phyloP scores from a whole-genome alignment of 345 rosid species.

The Eucalyptus viminalis region DNA sequence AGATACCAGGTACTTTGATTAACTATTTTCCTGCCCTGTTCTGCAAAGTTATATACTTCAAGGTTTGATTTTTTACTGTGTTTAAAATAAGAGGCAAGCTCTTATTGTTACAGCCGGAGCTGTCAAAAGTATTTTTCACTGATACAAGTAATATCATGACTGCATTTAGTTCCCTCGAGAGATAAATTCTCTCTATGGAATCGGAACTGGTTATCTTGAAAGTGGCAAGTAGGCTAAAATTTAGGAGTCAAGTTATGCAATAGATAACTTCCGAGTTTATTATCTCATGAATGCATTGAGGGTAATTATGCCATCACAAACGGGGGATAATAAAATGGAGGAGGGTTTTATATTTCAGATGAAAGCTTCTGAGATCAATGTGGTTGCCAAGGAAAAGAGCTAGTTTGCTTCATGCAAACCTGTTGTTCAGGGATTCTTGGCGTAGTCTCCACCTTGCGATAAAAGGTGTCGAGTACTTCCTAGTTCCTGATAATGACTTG shows the following conservation, averaged over 20 bases:
- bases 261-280: neutral
- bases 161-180: neutral
- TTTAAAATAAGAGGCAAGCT: neutral
- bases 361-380: neutral
- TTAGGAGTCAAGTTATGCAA: neutral
- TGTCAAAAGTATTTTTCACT: neutral
- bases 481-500: neutral
- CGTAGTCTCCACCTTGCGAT: neutral
- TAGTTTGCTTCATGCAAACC: neutral
- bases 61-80: neutral
- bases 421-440: neutral
- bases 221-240: neutral
- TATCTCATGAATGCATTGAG: neutral
- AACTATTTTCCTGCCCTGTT: neutral
- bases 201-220: neutral
- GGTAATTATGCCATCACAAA: neutral
- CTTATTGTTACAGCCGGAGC: neutral
- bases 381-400: neutral
- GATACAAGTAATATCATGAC: neutral
- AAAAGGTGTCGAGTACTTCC: neutral
- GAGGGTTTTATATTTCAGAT: neutral
- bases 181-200: neutral
- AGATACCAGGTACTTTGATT: slow-evolving; percentile 31
- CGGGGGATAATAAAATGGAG: neutral
- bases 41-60: neutral